phyloP scores from a whole-genome alignment of 2,329 filamentous ascomycete genomes.

The Neoascochyta sp. region DNA sequence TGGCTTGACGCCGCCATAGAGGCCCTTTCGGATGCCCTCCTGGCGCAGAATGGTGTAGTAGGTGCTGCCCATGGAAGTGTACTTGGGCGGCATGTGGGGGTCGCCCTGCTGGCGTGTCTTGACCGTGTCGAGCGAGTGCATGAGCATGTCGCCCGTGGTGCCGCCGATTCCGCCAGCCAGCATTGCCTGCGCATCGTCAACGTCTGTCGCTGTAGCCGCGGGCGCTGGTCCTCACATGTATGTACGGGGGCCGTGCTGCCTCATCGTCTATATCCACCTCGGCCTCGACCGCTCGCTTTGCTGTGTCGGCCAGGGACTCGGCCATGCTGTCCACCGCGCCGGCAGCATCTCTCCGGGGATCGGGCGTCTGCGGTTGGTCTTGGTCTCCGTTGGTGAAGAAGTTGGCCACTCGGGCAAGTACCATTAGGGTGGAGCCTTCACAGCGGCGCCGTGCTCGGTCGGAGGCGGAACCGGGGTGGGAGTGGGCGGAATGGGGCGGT shows the following conservation, averaged over 20 bases:
- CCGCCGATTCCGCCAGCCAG: slow-evolving; percentile 90
- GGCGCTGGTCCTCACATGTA: slow-evolving; percentile 40
- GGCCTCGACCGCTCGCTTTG: slow-evolving; percentile 11
- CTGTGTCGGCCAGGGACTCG: slow-evolving; percentile 19
- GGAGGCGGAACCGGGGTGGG: not conserved
- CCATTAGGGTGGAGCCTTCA: slow-evolving; percentile 41
- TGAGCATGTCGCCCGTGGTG: slow-evolving; percentile 90
- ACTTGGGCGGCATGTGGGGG: slow-evolving; percentile 86
- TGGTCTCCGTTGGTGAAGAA: slow-evolving; percentile 41
- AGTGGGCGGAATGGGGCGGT: not conserved
- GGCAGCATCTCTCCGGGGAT: slow-evolving; percentile 29
- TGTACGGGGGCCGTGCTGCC: slow-evolving; percentile 46
- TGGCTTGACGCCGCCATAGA: slow-evolving; percentile 92
- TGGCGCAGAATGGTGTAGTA: slow-evolving; percentile 92
- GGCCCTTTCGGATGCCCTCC: slow-evolving; percentile 77
- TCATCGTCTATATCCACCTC: slow-evolving; percentile 39
- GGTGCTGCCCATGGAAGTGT: slow-evolving; percentile 82
- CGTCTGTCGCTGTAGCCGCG: slow-evolving; percentile 6
- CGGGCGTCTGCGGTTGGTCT: slow-evolving; percentile 22
- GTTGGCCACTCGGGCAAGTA: slow-evolving; percentile 49
- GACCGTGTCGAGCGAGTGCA: slow-evolving; percentile 98
- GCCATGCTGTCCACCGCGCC: slow-evolving; percentile 21
- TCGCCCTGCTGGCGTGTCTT: slow-evolving; percentile 98
- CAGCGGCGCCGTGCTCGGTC: slow-evolving; percentile 11
- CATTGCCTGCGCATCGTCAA: slow-evolving; percentile 66